Conservation (phyloP, 2,329 filamentous ascomycete species). For the Penicillium nordicum region DNA sequence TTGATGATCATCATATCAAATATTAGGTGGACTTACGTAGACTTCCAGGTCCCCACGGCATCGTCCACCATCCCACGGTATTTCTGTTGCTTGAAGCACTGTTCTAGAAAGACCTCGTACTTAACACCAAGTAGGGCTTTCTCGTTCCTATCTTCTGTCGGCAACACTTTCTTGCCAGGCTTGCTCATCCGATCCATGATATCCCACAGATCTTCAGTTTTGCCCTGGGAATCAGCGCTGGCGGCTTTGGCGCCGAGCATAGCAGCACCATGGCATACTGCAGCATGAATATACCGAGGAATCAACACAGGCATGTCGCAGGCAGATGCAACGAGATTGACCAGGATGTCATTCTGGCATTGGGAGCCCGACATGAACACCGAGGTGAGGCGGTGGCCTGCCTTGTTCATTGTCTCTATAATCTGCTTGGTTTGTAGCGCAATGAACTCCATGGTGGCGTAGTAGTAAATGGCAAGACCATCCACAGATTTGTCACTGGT, state of each 20-base stretch:
- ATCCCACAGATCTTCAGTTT: constrained; percentile 83
- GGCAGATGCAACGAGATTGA: constrained; percentile 84
- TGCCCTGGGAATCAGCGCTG: constrained; percentile 70
- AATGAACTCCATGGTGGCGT: constrained; percentile 94
- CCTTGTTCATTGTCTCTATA: constrained; percentile 84
- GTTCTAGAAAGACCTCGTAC: constrained; percentile 93
- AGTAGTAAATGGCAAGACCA: constrained; percentile 83
- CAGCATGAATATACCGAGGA: constrained; percentile 88
- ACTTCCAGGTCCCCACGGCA: constrained; percentile 46
- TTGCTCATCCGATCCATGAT: constrained; percentile 99
- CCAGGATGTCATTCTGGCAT: constrained; percentile 91
- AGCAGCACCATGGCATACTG: constrained; percentile 94
- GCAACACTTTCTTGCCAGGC: constrained; percentile 77
- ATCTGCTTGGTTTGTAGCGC: constrained; percentile 94
- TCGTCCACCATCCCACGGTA: constrained; percentile 78
- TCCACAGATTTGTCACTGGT: constrained; percentile 80
- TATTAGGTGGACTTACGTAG: constrained; percentile 11
- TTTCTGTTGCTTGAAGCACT: constrained; percentile 78
- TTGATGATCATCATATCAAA: background rate
- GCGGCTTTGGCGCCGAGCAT: constrained; percentile 99
- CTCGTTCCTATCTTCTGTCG: constrained; percentile 67
- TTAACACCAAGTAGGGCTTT: constrained; percentile 80
- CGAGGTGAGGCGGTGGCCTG: constrained; percentile 80
- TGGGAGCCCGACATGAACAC: constrained; percentile 99
- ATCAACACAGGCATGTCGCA: constrained; percentile 93